Base-by-base conservation (phyloP, 176 grass and related monocot species). In the Ensete ventricosum region DNA sequence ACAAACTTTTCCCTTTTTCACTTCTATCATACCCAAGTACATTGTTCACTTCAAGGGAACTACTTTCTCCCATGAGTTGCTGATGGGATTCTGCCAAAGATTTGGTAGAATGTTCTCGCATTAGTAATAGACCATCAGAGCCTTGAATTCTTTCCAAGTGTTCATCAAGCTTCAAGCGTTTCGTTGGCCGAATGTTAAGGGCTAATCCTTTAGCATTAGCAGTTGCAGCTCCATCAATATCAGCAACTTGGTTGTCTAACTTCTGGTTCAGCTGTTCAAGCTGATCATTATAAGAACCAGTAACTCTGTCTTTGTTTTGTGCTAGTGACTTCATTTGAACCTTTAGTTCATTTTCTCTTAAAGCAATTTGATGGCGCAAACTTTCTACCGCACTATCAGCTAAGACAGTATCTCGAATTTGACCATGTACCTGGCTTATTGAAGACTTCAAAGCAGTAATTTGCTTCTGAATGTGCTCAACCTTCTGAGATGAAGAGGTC, bases 351-450 rank as follows among this genome's bases (percentile, higher is more conserved):
- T 84, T 94, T 85, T 99, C 90, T 82, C 73, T 82, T 67, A 82
- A 63, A 81, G 95, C 86, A 73, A 99, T 99, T 83, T 91, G 85
- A 76, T 91, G 86, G 51, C 95, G 86, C 74, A 99, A 92, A 50
- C 70, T 91, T 85, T 89, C 88, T 74, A 94, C 82, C 51, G 71
- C 81, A 69, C 82, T 72, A 75, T 87, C 88, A 52, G 84, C 77
- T 67, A 79, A 87, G 71, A 72, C 77, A 57, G 71, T 73, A 72
- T 84, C 76, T 2, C 54, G 52, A 63, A 73, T 73, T 82, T 85
- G 76, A 53, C 71, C 73, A 81, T 82, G 67, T 49, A 80, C 86
- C 70, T 82, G 80, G 34, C 50, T 73, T 50, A 81, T 24, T 23
- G 79, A 82, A 75, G 69, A 19, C 71, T 85, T 89, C n/a, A 76